Base-by-base conservation (phyloP, 2,329 filamentous ascomycete genomes). In the Fusarium drepaniforme region DNA sequence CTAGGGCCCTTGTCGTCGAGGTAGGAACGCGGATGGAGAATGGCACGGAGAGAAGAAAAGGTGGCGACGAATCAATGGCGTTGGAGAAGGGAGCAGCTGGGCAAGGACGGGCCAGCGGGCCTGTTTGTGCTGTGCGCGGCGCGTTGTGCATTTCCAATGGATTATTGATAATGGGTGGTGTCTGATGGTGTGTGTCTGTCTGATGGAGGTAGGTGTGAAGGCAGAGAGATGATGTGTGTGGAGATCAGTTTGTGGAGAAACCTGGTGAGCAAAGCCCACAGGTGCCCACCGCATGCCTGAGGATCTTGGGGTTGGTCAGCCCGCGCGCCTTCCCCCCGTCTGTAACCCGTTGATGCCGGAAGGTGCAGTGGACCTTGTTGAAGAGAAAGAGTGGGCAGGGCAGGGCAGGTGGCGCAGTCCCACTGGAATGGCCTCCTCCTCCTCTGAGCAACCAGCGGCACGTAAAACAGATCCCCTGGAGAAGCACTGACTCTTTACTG, bases 241-340 rank as follows among this genome's bases (percentile, higher is more conserved):
- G 68, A 62, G 33, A 35, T 35, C 12, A 35, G 69, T 71, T 71
- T 70, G 68, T 58, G 69, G 68, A 42, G 61, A 66, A 69, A 58
- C 62, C 62, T 63, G 38, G 61, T 53, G n/a, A 49, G 56, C 21
- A 51, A 21, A 58, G 21, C 28, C 44, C 33, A 44, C 15, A 35
- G 8, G 38, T 40, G 38, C 38, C 38, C 38, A n/a, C 38, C 12
- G 30, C 56, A 28, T 56, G 51, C 37, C 21, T 42, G 40, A 62
- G 59, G 30, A 62, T 62, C 60, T 49, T 62, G 60, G 60, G 60
- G 60, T 62, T 62, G 60, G 60, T 62, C 60, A 62, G 60, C 58
- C 12, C 28, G 28, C 33, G 40, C 23, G 40, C 38, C 25, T 61
- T 25, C 37, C 58, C 58, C 57, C 21, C 23, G 44, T 49, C 23